These are phyloP conservation scores for Trametes maxima DNA, from an alignment of 768 basidiomycete species.

Conservation along the genomic window DNA sequence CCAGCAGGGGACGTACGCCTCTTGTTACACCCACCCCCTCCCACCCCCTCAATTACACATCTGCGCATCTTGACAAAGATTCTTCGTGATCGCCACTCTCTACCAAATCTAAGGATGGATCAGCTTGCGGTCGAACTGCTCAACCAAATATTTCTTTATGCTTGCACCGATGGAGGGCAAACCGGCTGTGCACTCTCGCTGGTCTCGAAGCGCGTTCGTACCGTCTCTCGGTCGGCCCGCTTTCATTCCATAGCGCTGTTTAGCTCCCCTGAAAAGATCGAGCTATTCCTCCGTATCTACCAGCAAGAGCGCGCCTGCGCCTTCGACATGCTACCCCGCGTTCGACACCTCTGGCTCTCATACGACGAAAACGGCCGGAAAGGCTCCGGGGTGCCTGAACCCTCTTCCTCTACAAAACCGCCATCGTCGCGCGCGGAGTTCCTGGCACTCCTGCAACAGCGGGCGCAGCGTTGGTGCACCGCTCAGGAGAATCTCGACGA, in stretches of 20 bases:
- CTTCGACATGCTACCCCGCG: constrained; percentile 4
- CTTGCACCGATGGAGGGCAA: constrained; percentile 35
- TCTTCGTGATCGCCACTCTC: no score
- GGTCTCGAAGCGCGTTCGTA: constrained; percentile 34
- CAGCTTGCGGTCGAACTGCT: constrained; percentile 32
- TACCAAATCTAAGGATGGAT: constrained; percentile 12
- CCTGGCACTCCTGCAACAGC: constrained; percentile 7
- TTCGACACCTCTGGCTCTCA: constrained; percentile 22
- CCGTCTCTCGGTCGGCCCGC: constrained; percentile 26
- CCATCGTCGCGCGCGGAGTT: constrained; percentile 18
- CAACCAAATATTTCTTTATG: constrained; percentile 30
- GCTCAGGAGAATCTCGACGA: constrained; percentile 17
- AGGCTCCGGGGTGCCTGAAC: neutral
- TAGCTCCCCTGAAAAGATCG: constrained; percentile 4
- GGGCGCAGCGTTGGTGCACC: constrained; percentile 13
- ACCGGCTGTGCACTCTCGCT: constrained; percentile 34
- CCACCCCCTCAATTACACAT: no score
- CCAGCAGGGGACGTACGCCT: no score
- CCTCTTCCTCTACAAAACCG: neutral
- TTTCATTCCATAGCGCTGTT: constrained; percentile 17
- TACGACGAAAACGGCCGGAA: constrained; percentile 7
- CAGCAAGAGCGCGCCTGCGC: neutral
- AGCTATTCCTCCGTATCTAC: constrained; percentile 7
- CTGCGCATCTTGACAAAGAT: no score
- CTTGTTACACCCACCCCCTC: no score